Evolutionary conservation across 2,329 filamentous ascomycete genomes (phyloP).

Genomic region (Fusarium praegraminearum): DNA sequence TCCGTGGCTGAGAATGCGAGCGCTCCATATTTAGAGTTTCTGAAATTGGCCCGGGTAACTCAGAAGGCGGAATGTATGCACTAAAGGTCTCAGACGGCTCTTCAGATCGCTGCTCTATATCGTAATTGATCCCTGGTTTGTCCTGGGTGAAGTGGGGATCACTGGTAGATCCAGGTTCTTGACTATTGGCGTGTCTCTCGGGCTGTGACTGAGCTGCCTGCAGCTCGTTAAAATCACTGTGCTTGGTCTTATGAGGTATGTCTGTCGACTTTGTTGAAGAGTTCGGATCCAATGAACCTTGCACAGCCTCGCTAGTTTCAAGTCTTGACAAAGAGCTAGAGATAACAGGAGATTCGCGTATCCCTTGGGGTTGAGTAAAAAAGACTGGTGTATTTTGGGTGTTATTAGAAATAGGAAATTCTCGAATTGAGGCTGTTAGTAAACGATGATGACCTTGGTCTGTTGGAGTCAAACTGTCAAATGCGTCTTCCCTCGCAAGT

Average conservation of each 20-base stretch:
- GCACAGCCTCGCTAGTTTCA: neutral
- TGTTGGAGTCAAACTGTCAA: conserved; percentile 4
- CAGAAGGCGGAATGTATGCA: conserved; percentile 1
- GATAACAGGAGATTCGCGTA: conserved; percentile 3
- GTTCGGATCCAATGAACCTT: neutral
- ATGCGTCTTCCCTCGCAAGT: conserved; percentile 4
- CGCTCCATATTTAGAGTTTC: conserved; percentile 34
- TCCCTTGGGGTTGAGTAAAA: conserved; percentile 38
- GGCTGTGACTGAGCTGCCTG: conserved; percentile 49
- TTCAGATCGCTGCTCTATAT: neutral
- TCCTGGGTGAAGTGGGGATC: neutral
- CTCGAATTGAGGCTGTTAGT: neutral
- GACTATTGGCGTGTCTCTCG: conserved; percentile 28
- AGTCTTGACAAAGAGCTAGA: conserved; percentile 4
- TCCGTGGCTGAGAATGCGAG: conserved; percentile 23
- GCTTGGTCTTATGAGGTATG: neutral
- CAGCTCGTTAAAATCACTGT: conserved; percentile 24
- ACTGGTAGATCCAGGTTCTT: neutral
- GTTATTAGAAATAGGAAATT: neutral
- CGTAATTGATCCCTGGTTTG: neutral
- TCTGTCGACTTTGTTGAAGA: neutral
- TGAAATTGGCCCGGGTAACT: neutral
- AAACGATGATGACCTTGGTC: neutral
- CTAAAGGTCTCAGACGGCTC: neutral
- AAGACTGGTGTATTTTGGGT: conserved; percentile 23